Evolutionary conservation across 1,284 basidiomycete species (phyloP).

Genomic region (Wolfiporia cocos): DNA sequence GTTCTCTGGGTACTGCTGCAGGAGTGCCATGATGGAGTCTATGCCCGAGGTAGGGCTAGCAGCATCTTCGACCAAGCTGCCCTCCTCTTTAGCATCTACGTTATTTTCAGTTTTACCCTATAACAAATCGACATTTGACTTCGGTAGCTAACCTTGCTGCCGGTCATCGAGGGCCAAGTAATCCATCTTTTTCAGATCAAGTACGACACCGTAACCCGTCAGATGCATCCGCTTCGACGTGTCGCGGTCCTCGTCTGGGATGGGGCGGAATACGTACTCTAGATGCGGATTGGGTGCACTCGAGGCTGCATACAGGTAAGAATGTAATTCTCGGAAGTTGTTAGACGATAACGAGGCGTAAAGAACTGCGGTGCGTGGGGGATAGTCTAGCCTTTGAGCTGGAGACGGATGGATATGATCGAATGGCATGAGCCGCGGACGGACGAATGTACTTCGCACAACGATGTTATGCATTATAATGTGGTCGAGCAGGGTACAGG

Average conservation of each 20-base stretch:
- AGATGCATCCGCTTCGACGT: slow-evolving; percentile 39
- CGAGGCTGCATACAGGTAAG: slow-evolving; percentile 50
- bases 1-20: slow-evolving; percentile 52
- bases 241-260: slow-evolving; percentile 34
- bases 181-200: slow-evolving; percentile 96
- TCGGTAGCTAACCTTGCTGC: slow-evolving; percentile 17
- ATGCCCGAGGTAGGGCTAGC: slow-evolving; percentile 20
- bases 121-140: not conserved
- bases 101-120: not conserved
- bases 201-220: slow-evolving; percentile 85
- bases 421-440: slow-evolving; percentile 54
- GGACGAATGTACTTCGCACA: slow-evolving; percentile 10
- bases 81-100: not conserved
- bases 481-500: not conserved
- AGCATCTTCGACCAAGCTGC: slow-evolving; percentile 10
- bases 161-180: slow-evolving; percentile 93
- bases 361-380: slow-evolving; percentile 60
- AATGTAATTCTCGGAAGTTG: slow-evolving; percentile 65
- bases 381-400: slow-evolving; percentile 31
- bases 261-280: slow-evolving; percentile 73
- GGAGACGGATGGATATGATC: slow-evolving; percentile 61
- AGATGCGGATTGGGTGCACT: slow-evolving; percentile 39
- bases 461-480: not conserved
- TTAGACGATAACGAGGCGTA: slow-evolving; percentile 58
- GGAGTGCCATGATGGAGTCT: slow-evolving; percentile 43